Percentiles rank a stretch among this genome's conserved stretches.
These are phyloP conservation scores for Ophiostoma pallidulum DNA, from an alignment of 2,329 filamentous ascomycete genomes.

Conservation along the genomic window DNA sequence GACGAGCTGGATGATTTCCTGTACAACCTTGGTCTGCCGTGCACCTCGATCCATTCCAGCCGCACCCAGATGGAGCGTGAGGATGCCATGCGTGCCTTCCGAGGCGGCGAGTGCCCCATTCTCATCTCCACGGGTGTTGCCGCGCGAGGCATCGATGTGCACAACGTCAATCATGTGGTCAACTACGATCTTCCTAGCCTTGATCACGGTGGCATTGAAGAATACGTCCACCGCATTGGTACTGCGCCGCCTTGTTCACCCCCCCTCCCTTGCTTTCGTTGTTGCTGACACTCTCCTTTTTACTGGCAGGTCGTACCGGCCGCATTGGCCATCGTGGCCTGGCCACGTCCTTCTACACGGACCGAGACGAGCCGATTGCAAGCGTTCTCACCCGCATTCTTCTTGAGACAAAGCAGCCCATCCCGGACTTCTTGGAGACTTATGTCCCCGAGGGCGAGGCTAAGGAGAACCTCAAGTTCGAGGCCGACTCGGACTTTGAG, in stretches of 20 bases:
- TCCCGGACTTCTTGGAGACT: constrained; percentile 72
- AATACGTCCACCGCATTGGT: constrained; percentile 94
- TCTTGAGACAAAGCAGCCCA: constrained; percentile 63
- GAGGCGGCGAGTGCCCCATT: constrained; percentile 63
- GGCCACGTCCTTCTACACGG: constrained; percentile 82
- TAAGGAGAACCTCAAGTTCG: constrained; percentile 40
- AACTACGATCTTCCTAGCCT: constrained; percentile 79
- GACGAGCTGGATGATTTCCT: constrained; percentile 84
- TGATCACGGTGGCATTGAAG: constrained; percentile 76
- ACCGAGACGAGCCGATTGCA: constrained; percentile 63
- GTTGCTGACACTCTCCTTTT: constrained; percentile 14
- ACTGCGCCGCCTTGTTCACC: constrained; percentile 18
- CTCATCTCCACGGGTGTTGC: constrained; percentile 79
- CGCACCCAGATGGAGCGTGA: constrained; percentile 88
- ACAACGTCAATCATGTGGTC: constrained; percentile 81
- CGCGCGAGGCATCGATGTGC: constrained; percentile 81
- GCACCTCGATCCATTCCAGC: constrained; percentile 79
- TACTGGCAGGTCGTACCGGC: constrained; percentile 65
- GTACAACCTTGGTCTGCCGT: constrained; percentile 69
- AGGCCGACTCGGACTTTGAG: constrained; percentile 46
- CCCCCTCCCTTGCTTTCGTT: neutral
- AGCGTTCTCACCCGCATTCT: constrained; percentile 70
- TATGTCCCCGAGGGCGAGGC: constrained; percentile 50
- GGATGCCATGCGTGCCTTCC: constrained; percentile 81
- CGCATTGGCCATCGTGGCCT: constrained; percentile 82